Conservation (phyloP, 202 grass and related monocot species). For the Cymbopogon flexuosus region DNA sequence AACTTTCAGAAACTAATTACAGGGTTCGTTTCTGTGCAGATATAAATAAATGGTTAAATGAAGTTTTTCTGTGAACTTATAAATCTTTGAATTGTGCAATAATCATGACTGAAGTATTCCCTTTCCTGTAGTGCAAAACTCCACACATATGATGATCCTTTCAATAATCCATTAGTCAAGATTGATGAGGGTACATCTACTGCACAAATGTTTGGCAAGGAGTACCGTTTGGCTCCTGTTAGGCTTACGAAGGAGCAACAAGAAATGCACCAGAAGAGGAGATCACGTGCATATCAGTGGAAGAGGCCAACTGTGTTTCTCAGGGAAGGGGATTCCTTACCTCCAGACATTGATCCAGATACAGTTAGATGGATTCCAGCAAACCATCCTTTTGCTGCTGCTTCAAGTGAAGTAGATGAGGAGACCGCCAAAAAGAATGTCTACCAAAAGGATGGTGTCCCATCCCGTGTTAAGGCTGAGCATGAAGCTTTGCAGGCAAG, state of each 20-base stretch:
- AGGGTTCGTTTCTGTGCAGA: not conserved
- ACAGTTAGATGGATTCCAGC: constrained; percentile 81
- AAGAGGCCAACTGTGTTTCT: constrained; percentile 89
- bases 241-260: constrained; percentile 79
- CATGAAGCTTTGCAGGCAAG: constrained; percentile 84
- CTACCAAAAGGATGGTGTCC: constrained; percentile 85
- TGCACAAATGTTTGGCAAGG: constrained; percentile 91
- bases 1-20: constrained; percentile 3
- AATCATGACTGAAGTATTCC: constrained; percentile 28
- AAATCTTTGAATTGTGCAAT: not conserved
- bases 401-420: constrained; percentile 73
- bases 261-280: constrained; percentile 77
- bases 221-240: constrained; percentile 65
- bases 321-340: constrained; percentile 87
- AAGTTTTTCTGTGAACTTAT: not conserved
- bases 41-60: not conserved
- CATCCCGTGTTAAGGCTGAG: constrained; percentile 83
- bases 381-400: constrained; percentile 86
- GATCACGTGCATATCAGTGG: constrained; percentile 80
- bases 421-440: constrained; percentile 73
- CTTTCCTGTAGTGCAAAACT: constrained; percentile 62
- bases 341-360: constrained; percentile 78
- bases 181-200: constrained; percentile 59
- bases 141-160: constrained; percentile 65
- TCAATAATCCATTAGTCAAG: constrained; percentile 86